A percentile compares a stretch with the other conserved stretches of the same genome.
These are phyloP conservation scores for Coniochaeta sp. DNA, from an alignment of 2,329 filamentous ascomycete species.

Conservation along the genomic window DNA sequence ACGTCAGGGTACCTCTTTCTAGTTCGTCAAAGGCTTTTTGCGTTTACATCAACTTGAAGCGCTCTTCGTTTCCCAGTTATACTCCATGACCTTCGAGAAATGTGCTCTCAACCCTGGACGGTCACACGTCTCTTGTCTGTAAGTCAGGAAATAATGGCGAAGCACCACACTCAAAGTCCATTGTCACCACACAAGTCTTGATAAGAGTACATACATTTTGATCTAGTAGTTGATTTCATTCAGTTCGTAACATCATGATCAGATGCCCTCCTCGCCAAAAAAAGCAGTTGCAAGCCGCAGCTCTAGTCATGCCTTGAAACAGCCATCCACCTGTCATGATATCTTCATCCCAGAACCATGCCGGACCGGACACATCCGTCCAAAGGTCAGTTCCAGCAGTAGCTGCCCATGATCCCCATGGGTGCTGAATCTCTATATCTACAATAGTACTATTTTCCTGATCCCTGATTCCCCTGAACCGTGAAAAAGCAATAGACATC, in stretches of 20 bases:
- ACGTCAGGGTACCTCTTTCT: background rate
- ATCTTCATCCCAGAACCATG: background rate
- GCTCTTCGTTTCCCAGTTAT: background rate
- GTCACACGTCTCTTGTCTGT: no score
- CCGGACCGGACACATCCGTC: background rate
- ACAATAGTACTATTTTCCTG: background rate
- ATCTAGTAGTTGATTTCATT: background rate
- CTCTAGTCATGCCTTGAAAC: background rate
- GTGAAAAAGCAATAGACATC: background rate
- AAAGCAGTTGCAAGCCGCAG: background rate
- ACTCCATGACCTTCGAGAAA: background rate
- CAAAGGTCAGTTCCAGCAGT: background rate
- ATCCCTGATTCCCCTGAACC: background rate
- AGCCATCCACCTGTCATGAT: background rate
- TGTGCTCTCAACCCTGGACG: background rate
- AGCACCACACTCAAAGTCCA: background rate
- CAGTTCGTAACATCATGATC: constrained; percentile 2
- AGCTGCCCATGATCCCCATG: background rate
- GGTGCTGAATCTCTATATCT: background rate
- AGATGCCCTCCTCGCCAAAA: background rate
- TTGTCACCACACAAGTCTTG: background rate
- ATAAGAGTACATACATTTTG: background rate
- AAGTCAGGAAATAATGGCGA: background rate
- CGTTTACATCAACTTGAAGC: background rate
- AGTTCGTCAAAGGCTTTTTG: background rate